Conservation (phyloP, 768 basidiomycete species). For the Lactarius akahatsu region DNA sequence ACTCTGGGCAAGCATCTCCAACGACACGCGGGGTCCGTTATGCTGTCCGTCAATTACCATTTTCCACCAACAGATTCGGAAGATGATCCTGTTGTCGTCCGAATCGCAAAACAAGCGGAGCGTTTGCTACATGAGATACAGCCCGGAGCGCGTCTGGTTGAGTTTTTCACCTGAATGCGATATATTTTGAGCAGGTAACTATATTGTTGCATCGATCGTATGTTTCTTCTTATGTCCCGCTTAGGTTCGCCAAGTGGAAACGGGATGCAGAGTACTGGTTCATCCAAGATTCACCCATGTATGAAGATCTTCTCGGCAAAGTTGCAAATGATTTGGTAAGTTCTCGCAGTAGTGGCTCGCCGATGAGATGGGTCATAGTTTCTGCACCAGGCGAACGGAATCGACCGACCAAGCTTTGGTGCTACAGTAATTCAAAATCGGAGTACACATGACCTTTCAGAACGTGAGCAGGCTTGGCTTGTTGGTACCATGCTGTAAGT, state of each 20-base stretch:
- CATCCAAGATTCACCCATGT: slow-evolving; percentile 12
- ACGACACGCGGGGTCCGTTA: slow-evolving; percentile 26
- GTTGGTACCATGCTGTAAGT: slow-evolving; percentile 24
- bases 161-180: not conserved
- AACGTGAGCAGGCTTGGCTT: not conserved
- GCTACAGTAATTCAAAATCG: slow-evolving; percentile 6
- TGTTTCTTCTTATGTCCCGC: not conserved
- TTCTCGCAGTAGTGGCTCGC: too few relatives aligned
- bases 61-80: slow-evolving; percentile 21
- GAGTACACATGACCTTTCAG: not conserved
- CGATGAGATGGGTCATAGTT: too few relatives aligned
- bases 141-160: not conserved
- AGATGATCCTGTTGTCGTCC: not conserved
- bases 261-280: slow-evolving; percentile 15
- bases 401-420: slow-evolving; percentile 10
- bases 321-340: not conserved
- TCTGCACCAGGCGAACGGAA: not conserved
- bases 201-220: not conserved
- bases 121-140: not conserved
- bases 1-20: slow-evolving; percentile 32
- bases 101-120: not conserved
- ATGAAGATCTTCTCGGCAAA: slow-evolving; percentile 12
- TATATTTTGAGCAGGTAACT: slow-evolving; percentile 5
- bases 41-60: slow-evolving; percentile 30
- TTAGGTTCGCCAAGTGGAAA: slow-evolving; percentile 19